Evolutionary conservation across 1,139 yeast genomes (phyloP).

Genomic region (Pichia sp.): DNA sequence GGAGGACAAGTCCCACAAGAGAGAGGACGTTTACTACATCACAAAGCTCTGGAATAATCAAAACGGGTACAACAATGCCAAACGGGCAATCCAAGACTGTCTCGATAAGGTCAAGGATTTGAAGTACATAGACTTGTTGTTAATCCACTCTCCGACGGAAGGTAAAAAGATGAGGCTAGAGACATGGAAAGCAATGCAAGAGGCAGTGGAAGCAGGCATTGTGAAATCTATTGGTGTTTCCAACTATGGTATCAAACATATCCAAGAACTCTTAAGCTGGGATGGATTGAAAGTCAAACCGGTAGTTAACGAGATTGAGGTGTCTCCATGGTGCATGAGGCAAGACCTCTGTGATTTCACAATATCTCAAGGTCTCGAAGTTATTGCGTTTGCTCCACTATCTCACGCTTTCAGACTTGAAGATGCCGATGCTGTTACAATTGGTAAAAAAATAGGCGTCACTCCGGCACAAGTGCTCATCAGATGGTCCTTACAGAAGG

Average conservation of each 20-base stretch:
- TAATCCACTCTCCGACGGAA: constrained; percentile 56
- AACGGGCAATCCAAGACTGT: constrained; percentile 43
- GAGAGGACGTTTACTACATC: constrained; percentile 63
- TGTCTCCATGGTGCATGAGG: constrained; percentile 74
- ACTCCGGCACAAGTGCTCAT: constrained; percentile 37
- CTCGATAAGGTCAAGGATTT: constrained; percentile 43
- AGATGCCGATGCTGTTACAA: constrained; percentile 39
- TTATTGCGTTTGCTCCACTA: constrained; percentile 69
- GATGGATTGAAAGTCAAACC: constrained; percentile 46
- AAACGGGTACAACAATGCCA: constrained; percentile 54
- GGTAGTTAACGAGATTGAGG: constrained; percentile 58
- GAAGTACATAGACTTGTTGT: constrained; percentile 43
- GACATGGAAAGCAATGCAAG: constrained; percentile 58
- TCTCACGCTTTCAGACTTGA: constrained; percentile 50
- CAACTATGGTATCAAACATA: constrained; percentile 56
- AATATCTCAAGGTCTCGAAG: constrained; percentile 39
- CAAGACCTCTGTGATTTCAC: constrained; percentile 53
- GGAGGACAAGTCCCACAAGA: constrained; percentile 39
- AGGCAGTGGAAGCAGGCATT: constrained; percentile 49
- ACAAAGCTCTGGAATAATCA: constrained; percentile 59
- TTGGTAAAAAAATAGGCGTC: constrained; percentile 31
- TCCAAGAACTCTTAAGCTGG: constrained; percentile 52
- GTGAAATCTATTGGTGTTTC: constrained; percentile 63
- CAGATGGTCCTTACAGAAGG: constrained; percentile 51
- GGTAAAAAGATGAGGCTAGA: constrained; percentile 45